A percentile compares a stretch with the other conserved stretches of the same genome.
These are phyloP conservation scores for Barnettozyma pratensis DNA, from an alignment of 805 yeast genomes.

Conservation along the genomic window DNA sequence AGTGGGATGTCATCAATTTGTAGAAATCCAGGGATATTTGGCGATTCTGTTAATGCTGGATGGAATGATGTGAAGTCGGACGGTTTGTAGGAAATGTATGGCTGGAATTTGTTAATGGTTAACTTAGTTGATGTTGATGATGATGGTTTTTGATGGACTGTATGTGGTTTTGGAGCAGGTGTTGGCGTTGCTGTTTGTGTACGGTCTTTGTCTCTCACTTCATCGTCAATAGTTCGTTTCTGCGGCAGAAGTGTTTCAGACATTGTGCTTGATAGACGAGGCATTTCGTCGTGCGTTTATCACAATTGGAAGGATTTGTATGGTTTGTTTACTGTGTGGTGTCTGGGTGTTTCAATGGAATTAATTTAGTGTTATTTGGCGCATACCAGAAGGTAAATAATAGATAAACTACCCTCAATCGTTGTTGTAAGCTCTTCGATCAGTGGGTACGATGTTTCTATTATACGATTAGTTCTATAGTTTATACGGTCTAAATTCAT, in stretches of 20 bases:
- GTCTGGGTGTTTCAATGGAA: too few species aligned
- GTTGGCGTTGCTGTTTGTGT: background rate
- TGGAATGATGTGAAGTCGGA: conserved; percentile 17
- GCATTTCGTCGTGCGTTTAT: too few species aligned
- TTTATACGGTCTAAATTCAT: background rate
- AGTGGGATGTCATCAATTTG: conserved; percentile 73
- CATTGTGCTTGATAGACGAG: background rate
- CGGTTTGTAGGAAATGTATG: conserved; percentile 20
- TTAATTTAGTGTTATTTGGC: too few species aligned
- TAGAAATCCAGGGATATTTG: conserved; percentile 26
- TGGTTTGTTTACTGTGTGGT: too few species aligned
- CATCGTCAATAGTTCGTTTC: conserved; percentile 5
- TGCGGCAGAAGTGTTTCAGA: conserved; percentile 3
- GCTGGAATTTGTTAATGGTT: conserved; percentile 19
- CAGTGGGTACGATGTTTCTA: too few species aligned
- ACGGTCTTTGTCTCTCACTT: background rate
- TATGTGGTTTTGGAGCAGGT: background rate
- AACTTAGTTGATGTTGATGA: background rate
- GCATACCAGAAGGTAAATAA: too few species aligned
- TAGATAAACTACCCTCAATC: too few species aligned
- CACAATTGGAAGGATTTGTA: too few species aligned
- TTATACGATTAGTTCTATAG: background rate
- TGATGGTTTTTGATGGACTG: background rate
- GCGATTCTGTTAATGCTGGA: conserved; percentile 5
- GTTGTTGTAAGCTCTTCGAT: too few species aligned